Conservation (phyloP, 768 basidiomycete species). For the Rhodosporidiobolus sp. region DNA sequence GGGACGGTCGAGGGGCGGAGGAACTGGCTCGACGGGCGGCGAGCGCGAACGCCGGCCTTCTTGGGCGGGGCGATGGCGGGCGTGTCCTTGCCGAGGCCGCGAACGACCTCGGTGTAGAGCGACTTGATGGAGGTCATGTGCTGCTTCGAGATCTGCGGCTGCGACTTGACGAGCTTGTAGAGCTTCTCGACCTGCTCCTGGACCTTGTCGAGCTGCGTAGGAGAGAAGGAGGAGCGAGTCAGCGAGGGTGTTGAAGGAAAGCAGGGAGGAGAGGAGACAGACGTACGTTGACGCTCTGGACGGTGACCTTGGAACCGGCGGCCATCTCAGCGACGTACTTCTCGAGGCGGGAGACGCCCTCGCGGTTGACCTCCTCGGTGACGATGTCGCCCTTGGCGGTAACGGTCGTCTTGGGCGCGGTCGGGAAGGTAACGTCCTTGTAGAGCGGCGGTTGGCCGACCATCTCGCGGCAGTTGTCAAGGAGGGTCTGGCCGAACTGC, state of each 20-base stretch:
- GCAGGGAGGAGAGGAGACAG: background rate
- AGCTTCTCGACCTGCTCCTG: constrained; percentile 94
- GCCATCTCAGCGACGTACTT: constrained; percentile 94
- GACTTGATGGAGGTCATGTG: constrained; percentile 93
- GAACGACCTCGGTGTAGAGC: constrained; percentile 93
- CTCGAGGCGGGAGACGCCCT: constrained; percentile 94
- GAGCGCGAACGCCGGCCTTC: constrained; percentile 62
- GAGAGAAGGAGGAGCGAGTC: background rate
- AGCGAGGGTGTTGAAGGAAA: background rate
- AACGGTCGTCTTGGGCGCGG: constrained; percentile 91
- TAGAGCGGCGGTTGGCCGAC: constrained; percentile 81
- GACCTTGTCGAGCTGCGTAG: constrained; percentile 68
- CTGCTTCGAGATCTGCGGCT: constrained; percentile 93
- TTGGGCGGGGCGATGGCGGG: constrained; percentile 53
- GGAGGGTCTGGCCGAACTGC: constrained; percentile 91
- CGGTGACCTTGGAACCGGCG: constrained; percentile 73
- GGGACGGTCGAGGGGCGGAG: constrained; percentile 77
- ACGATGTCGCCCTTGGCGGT: constrained; percentile 90
- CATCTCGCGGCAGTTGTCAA: constrained; percentile 87
- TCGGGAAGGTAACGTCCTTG: constrained; percentile 98
- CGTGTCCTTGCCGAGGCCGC: constrained; percentile 72
- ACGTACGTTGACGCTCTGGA: constrained; percentile 69
- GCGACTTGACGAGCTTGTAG: constrained; percentile 94
- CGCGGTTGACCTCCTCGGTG: constrained; percentile 89
- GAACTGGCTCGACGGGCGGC: constrained; percentile 95